A percentile compares a stretch with the other conserved stretches of the same genome.
Evolutionary conservation across 2,329 filamentous ascomycete genomes (phyloP).

Genomic region (Metarhizium robertsii): DNA sequence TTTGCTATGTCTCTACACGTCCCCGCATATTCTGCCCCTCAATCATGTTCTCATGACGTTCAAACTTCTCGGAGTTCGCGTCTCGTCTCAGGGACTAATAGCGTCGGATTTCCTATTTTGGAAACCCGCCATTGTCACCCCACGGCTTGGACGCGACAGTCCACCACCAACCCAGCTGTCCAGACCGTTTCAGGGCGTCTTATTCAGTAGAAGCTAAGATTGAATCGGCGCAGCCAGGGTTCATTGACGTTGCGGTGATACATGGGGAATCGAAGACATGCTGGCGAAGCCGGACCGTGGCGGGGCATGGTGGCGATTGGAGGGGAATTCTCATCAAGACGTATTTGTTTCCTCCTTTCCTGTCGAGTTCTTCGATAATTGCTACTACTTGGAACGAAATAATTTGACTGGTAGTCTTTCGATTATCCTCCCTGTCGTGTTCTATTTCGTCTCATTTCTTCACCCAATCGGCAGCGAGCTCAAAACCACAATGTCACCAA

Average conservation of each 20-base stretch:
- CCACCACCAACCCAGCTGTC: background rate
- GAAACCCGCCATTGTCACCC: slow-evolving; percentile 9
- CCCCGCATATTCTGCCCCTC: slow-evolving; percentile 1
- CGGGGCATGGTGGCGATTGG: background rate
- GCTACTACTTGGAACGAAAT: background rate
- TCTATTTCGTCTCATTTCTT: no score
- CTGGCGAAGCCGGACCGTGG: background rate
- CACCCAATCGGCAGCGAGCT: background rate
- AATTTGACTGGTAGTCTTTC: background rate
- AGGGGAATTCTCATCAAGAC: background rate
- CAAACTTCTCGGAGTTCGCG: background rate
- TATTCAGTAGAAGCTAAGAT: background rate
- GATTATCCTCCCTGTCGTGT: background rate
- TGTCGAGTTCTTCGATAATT: background rate
- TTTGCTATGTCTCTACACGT: background rate
- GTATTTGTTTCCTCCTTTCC: background rate
- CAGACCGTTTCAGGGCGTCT: background rate
- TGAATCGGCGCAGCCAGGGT: background rate
- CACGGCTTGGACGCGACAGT: background rate
- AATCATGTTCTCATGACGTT: slow-evolving; percentile 3
- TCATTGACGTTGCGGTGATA: background rate
- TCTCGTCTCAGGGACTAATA: background rate
- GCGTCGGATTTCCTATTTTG: slow-evolving; percentile 13
- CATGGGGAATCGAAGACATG: background rate
- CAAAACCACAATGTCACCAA: slow-evolving; percentile 29